Conservation (phyloP, 2,329 filamentous ascomycete genomes). For the Hymenoscyphus scutula region DNA sequence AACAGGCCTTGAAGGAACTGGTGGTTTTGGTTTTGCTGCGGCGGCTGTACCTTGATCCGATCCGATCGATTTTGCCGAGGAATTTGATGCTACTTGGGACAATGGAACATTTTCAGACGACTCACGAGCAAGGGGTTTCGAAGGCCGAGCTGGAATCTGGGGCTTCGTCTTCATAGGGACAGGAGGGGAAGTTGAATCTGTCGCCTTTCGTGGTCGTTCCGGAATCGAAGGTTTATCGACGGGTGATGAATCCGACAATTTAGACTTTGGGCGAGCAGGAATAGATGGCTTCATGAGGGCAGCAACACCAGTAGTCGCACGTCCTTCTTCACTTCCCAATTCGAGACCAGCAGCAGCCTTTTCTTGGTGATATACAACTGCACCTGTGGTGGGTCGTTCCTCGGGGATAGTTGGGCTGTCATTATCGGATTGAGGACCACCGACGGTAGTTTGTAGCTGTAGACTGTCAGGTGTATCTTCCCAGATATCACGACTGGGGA, state of each 20-base stretch:
- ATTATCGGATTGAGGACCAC: constrained; percentile 48
- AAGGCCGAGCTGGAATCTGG: constrained; percentile 58
- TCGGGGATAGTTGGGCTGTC: constrained; percentile 42
- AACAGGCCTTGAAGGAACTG: constrained; percentile 72
- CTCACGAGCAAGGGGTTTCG: constrained; percentile 51
- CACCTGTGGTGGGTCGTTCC: constrained; percentile 36
- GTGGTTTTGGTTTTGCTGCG: constrained; percentile 72
- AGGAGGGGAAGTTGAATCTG: constrained; percentile 25
- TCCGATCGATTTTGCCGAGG: constrained; percentile 36
- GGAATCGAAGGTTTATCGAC: constrained; percentile 32
- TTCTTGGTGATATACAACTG: constrained; percentile 34
- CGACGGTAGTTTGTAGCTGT: constrained; percentile 73
- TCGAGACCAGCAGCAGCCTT: constrained; percentile 27
- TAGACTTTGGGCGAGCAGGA: constrained; percentile 49
- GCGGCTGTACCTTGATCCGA: constrained; percentile 44
- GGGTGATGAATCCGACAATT: constrained; percentile 27
- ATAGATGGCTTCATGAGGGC: constrained; percentile 59
- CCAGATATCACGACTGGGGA: constrained; percentile 92
- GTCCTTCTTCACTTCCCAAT: constrained; percentile 26
- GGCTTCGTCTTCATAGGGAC: constrained; percentile 58
- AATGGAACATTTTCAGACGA: constrained; percentile 35
- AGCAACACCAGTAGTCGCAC: constrained; percentile 33
- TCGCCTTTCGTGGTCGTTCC: constrained; percentile 28
- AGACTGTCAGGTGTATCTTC: constrained; percentile 88
- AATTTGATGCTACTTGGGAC: constrained; percentile 28